Evolutionary conservation across 1,139 yeast species (phyloP).

Genomic region (Scheffersomyces lignicola): DNA sequence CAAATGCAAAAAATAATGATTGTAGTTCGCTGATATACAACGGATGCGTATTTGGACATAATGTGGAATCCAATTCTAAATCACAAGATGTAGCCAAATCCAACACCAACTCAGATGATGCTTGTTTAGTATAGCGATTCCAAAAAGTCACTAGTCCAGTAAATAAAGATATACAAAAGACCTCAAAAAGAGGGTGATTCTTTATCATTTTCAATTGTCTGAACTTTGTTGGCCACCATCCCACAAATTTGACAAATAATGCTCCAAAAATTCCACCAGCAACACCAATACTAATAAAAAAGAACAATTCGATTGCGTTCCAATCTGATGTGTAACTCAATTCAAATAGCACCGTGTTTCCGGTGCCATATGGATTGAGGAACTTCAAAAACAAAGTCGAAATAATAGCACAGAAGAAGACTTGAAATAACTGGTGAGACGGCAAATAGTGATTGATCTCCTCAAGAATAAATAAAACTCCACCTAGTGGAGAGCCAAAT

Average conservation of each 20-base stretch:
- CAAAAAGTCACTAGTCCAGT: conserved; percentile 54
- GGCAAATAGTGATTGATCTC: conserved; percentile 64
- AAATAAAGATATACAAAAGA: conserved; percentile 43
- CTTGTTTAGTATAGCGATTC: conserved; percentile 54
- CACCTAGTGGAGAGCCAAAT: conserved; percentile 71
- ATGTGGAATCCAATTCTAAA: conserved; percentile 24
- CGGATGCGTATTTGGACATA: conserved; percentile 41
- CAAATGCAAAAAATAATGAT: conserved; percentile 43
- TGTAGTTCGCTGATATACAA: conserved; percentile 35
- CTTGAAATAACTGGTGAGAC: conserved; percentile 57
- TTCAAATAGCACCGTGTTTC: conserved; percentile 60
- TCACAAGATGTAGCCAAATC: conserved; percentile 56
- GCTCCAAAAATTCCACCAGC: conserved; percentile 64
- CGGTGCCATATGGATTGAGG: conserved; percentile 63
- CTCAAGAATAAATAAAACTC: conserved; percentile 64
- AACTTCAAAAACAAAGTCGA: conserved; percentile 58
- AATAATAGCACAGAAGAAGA: conserved; percentile 61
- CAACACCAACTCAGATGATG: conserved; percentile 53
- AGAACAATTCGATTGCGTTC: conserved; percentile 49
- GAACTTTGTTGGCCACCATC: conserved; percentile 51
- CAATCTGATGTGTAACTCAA: conserved; percentile 57
- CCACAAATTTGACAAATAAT: conserved; percentile 47
- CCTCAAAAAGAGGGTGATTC: conserved; percentile 48
- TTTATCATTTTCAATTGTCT: conserved; percentile 34
- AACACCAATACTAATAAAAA: conserved; percentile 52